phyloP scores from a whole-genome alignment of 2,329 filamentous ascomycete species.

The Curvularia spicifera region DNA sequence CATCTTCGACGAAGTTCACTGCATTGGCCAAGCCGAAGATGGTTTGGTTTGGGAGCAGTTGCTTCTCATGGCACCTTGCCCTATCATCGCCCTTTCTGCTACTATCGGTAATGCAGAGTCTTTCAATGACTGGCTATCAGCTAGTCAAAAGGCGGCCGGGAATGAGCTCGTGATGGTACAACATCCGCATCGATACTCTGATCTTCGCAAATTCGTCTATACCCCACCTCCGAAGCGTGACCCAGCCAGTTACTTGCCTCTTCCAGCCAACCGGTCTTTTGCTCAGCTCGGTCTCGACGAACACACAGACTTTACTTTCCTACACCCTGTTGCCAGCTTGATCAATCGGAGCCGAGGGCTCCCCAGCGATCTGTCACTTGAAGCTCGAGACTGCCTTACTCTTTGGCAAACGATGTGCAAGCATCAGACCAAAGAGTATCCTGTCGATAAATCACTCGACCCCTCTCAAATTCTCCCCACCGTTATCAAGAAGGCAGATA shows the following conservation, averaged over 20 bases:
- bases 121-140: slow-evolving; percentile 71
- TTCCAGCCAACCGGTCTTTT: slow-evolving; percentile 48
- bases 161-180: slow-evolving; percentile 71
- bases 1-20: slow-evolving; percentile 84
- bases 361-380: slow-evolving; percentile 71
- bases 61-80: slow-evolving; percentile 74
- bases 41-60: slow-evolving; percentile 81
- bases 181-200: slow-evolving; percentile 74
- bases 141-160: slow-evolving; percentile 68
- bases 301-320: slow-evolving; percentile 60
- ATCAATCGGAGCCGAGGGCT: slow-evolving; percentile 67
- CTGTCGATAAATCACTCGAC: slow-evolving; percentile 58
- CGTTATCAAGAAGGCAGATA: slow-evolving; percentile 68
- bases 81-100: slow-evolving; percentile 79
- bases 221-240: slow-evolving; percentile 52
- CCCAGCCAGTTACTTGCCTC: slow-evolving; percentile 57
- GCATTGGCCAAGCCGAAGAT: slow-evolving; percentile 77
- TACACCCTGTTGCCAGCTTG: slow-evolving; percentile 72
- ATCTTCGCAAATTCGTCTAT: slow-evolving; percentile 77
- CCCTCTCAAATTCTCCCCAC: slow-evolving; percentile 59
- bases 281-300: slow-evolving; percentile 57
- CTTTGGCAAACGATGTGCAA: slow-evolving; percentile 70
- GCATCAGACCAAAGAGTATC: slow-evolving; percentile 59
- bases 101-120: slow-evolving; percentile 77
- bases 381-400: slow-evolving; percentile 72